Evolutionary conservation across 257 asterid species (phyloP).

Genomic region (Ehretia macrophylla): DNA sequence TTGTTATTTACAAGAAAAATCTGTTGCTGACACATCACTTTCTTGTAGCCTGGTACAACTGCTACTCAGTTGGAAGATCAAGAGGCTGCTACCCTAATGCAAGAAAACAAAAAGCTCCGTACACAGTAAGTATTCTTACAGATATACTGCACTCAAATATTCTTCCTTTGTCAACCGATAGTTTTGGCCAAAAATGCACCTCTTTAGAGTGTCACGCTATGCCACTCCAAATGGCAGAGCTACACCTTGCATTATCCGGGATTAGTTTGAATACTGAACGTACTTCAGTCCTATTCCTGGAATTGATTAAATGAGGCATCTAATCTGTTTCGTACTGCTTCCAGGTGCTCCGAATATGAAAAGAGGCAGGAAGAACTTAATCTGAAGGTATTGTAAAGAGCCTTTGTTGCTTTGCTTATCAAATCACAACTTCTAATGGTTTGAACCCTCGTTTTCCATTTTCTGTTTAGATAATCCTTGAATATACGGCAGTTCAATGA

Average conservation of each 20-base stretch:
- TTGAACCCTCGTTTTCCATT: background rate
- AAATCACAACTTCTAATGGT: background rate
- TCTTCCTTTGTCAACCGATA: background rate
- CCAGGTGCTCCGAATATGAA: conserved; percentile 62
- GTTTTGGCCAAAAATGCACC: background rate
- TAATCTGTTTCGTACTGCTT: conserved; percentile 14
- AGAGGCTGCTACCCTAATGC: conserved; percentile 40
- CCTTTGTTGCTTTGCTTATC: conserved; percentile 3
- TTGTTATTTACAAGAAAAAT: background rate
- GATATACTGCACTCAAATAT: background rate
- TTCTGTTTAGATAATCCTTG: background rate
- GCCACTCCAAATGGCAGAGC: background rate
- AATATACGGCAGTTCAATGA: background rate
- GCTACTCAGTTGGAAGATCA: conserved; percentile 24
- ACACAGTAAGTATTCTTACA: conserved; percentile 46
- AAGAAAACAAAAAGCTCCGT: conserved; percentile 55
- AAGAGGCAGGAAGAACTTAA: conserved; percentile 48
- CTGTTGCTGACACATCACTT: conserved; percentile 13
- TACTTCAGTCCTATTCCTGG: background rate
- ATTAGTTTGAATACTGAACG: background rate
- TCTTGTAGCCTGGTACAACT: conserved; percentile 38
- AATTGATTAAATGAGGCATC: background rate
- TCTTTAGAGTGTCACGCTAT: background rate
- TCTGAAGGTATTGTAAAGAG: conserved; percentile 48
- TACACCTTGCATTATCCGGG: background rate